Evolutionary conservation across 2,329 filamentous ascomycete genomes (phyloP), one percentile per base, ranked within the genome.

Genomic region (Aotearoamyces nothofagi): DNA sequence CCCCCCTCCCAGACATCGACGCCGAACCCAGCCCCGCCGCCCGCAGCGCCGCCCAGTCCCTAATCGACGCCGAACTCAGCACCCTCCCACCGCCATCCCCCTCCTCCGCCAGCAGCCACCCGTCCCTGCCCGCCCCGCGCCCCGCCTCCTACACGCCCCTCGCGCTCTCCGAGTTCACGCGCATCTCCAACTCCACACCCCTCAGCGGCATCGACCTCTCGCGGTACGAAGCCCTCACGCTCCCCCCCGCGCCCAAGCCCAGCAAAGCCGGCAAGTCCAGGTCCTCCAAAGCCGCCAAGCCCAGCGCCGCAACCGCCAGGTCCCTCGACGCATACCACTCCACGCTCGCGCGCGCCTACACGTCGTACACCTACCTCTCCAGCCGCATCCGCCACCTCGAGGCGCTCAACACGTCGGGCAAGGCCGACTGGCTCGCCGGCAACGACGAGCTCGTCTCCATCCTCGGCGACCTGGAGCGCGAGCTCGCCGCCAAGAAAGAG

Each of bases 401-500:
- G 3, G 27, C 46, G 7, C 37, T 50, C 3, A 37, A 43, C 16
- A 33, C 35, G 11, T 49, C 40, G 23, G 90, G 87, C 40, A 82
- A 82, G 56, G 93, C 93, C 52, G 78, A 82, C 7, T 96, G 90
- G 87, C 62, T 98, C 31, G 66, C 92, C 6, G 71, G 71, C 5
- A 98, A 98, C 53, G 70, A 76, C 42, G 72, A 80, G 40, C 53
- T 84, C 12, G 87, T 94, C 55, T 69, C 70, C 24, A 66, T 82
- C 23, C 54, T 92, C 29, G 63, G 65, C 28, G 52, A 52, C 9
- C 46, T 92, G 15, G 87, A 96, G 61, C 61, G 61, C 24, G 83
- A 93, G 44, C 60, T 96, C 27, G 74, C 71, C 9, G 63, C 60
- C 22, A 57, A 67, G 12, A 76, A 74, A 50, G 61, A 66, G 33